Conservation (phyloP, 257 asterid species). For the Scutellaria minor region DNA sequence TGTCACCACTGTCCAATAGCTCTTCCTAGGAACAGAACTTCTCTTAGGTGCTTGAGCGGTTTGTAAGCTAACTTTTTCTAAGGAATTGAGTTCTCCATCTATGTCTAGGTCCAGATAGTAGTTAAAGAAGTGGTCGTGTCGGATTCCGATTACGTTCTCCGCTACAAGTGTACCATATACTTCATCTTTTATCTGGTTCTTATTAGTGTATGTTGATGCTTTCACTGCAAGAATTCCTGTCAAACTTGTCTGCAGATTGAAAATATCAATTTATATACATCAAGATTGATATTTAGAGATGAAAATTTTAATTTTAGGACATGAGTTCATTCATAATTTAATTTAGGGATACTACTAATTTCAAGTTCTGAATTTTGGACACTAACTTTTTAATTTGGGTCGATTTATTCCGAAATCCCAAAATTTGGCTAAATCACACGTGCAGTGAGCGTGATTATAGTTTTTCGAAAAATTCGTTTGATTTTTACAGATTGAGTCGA, state of each 20-base stretch:
- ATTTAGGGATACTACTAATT: no score
- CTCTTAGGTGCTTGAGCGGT: not conserved
- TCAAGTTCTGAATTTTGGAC: no score
- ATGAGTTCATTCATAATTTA: no score
- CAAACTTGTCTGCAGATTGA: conserved; percentile 37
- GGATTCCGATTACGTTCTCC: conserved; percentile 32
- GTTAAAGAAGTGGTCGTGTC: conserved; percentile 42
- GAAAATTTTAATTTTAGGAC: no score
- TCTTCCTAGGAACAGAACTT: conserved; percentile 32
- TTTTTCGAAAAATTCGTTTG: no score
- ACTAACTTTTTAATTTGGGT: no score
- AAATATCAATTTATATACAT: no score
- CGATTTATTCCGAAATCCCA: no score
- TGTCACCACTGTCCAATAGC: conserved; percentile 40
- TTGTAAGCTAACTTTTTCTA: conserved; percentile 26
- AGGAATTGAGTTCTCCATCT: conserved; percentile 42
- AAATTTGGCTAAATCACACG: no score
- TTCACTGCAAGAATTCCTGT: conserved; percentile 46
- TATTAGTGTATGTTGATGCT: conserved; percentile 37
- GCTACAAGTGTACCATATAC: conserved; percentile 41
- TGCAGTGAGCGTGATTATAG: no score
- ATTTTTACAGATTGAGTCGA: no score
- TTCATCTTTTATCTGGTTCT: conserved; percentile 35
- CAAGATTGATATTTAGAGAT: no score
- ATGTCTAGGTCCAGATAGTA: conserved; percentile 49